These are phyloP conservation scores for Noccaea caerulescens DNA, from an alignment of 345 rosid genomes.

Conservation along the genomic window DNA sequence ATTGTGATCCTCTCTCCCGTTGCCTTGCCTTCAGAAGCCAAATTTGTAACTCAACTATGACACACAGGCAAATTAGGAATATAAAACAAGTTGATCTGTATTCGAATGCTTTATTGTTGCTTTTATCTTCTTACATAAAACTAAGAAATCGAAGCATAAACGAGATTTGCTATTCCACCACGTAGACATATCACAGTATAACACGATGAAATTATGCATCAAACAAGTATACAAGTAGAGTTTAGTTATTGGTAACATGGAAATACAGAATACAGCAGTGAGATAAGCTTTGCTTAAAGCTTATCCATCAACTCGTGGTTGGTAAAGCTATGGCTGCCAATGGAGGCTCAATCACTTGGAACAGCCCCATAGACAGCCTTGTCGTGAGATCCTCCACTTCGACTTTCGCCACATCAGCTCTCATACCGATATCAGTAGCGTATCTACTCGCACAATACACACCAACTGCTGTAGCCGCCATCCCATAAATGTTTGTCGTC, in stretches of 20 bases:
- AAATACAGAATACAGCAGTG: slow-evolving; percentile 15
- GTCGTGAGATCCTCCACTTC: slow-evolving; percentile 74
- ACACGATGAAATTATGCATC: background rate
- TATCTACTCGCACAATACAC: slow-evolving; percentile 80
- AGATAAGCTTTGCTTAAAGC: background rate
- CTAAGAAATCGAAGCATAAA: background rate
- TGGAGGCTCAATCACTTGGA: slow-evolving; percentile 62
- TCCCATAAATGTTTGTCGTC: slow-evolving; percentile 78
- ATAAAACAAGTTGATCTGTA: too few species aligned
- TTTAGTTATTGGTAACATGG: background rate
- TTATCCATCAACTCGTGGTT: slow-evolving; percentile 10
- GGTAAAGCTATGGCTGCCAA: slow-evolving; percentile 39
- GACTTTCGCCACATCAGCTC: slow-evolving; percentile 75
- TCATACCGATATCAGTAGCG: slow-evolving; percentile 87
- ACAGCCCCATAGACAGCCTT: slow-evolving; percentile 61
- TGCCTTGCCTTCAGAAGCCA: too few species aligned
- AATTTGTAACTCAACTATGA: too few species aligned
- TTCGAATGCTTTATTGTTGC: background rate
- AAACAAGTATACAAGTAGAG: background rate
- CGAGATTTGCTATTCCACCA: background rate
- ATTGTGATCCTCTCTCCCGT: too few species aligned
- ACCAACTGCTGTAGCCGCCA: slow-evolving; percentile 80
- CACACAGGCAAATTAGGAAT: too few species aligned
- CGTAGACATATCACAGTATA: background rate
- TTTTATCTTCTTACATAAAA: background rate